Base-by-base conservation (phyloP, 768 basidiomycete genomes). In the Porphyrellus cyaneotinctus region DNA sequence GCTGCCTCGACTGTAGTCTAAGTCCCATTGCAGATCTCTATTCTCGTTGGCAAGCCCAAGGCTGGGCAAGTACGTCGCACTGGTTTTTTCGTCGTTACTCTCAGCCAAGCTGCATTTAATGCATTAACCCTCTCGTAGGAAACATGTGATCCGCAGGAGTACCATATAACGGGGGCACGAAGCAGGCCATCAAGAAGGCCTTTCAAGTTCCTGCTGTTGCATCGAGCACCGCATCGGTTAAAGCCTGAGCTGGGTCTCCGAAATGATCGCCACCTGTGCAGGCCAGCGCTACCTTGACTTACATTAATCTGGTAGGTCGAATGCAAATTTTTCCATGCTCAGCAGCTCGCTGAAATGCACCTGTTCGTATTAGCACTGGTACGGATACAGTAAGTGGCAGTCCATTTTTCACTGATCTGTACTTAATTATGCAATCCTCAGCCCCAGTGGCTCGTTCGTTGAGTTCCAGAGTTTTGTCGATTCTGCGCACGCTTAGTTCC, bases 181-280 rank as follows among this genome's bases (percentile, higher is more conserved):
- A 44, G 23, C 35, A 73, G 72, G 8, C 63, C 1, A 72, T 72
- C 39, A 70, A 70, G 64, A 74, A 72, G 49, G 71, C 72, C 2
- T 65, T 74, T 24, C 72, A 72, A 4, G 68, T 73, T 0, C 64
- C 74, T 12, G 67, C 71, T 11, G 64, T 74, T 8, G 67, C 72
- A 11, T 70, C 72, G n/a, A 72, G 69, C 26, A 49, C 53, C 7
- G 24, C 48, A 10, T 18, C 71, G 72, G 72, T 1, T 37, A 74
- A 50, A 73, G 72, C n/a, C 49, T 74, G 18, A 31, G 30, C 35
- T 74, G 72, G 72, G 31, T 74, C 24, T 59, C 63, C 20, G 47
- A 70, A 46, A 67, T 74, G 64, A 66, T 74, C 50, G 38, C 42
- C 14, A 70, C 71, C 10, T 74, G 72, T 52, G 63, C 55, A 22